phyloP scores from a whole-genome alignment of 306 rosid species.

The Alnus glutinosa region DNA sequence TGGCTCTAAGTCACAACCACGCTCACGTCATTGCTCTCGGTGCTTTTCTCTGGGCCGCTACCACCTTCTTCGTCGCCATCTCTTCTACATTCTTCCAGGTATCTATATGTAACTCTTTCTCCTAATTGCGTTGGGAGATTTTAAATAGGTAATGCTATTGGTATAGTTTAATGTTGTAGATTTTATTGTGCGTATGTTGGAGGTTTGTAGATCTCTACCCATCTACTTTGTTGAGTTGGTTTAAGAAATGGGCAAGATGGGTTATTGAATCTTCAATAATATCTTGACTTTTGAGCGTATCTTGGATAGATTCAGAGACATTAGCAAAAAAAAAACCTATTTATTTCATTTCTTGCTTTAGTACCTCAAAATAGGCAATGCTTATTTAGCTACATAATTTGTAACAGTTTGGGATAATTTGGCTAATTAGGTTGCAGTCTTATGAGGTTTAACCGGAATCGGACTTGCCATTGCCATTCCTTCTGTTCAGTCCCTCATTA shows the following conservation, averaged over 20 bases:
- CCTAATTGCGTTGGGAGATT: not conserved
- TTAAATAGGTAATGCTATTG: not conserved
- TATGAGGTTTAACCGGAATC: conserved; percentile 83
- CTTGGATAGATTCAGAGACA: not conserved
- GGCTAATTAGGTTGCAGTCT: conserved; percentile 62
- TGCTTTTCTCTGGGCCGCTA: conserved; percentile 70
- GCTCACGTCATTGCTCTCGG: conserved; percentile 66
- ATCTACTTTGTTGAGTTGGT: not conserved
- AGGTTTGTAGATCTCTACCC: not conserved
- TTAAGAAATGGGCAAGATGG: not conserved
- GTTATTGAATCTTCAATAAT: not conserved
- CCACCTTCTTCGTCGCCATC: conserved; percentile 64
- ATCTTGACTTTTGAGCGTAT: not conserved
- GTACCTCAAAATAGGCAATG: too few relatives aligned
- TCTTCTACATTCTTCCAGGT: conserved; percentile 72
- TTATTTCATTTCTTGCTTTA: not conserved
- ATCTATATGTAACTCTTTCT: not conserved
- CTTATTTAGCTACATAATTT: not conserved
- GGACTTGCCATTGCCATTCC: conserved; percentile 85
- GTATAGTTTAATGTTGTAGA: not conserved
- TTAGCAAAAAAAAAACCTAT: not conserved
- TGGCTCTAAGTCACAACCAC: conserved; percentile 73
- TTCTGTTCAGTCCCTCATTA: conserved; percentile 74
- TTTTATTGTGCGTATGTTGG: not conserved
- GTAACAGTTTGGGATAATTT: conserved; percentile 5